Base-by-base conservation (phyloP, 2,329 filamentous ascomycete species). In the Lasiodiplodia gonubiensis region DNA sequence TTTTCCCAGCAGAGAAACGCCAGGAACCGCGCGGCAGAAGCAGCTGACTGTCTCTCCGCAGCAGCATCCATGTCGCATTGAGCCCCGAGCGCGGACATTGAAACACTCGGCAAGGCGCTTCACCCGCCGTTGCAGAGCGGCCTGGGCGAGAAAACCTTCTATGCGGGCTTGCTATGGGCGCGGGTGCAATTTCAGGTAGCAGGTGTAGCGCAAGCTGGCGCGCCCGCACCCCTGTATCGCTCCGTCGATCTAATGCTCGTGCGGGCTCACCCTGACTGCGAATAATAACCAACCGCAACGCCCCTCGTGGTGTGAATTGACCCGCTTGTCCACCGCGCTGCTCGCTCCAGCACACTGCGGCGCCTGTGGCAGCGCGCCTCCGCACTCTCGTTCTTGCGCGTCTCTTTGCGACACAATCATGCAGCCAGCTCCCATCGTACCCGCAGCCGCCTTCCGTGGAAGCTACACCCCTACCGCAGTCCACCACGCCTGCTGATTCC, bases 281-380 rank as follows among this genome's bases (percentile, higher is more conserved):
- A 64, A 64, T 53, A 53, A 53, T 53, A 63, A n/a, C 23, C 39
- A 48, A 61, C 37, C 37, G 27, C 46, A 51, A 49, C 46, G 42
- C 46, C 59, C 59, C 59, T 51, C 46, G 42, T 21, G 25, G 52
- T 23, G 48, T 52, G 64, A 46, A 57, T 66, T 57, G 51, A 39
- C 63, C 63, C 49, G 37, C 23, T 27, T 64, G 61, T 46, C 61
- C 49, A 54, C 61, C 33, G 51, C 48, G 33, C 49, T 42, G 60
- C 46, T 53, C 30, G n/a, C 30, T 18, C 53, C 33, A 55, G 60
- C 59, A 21, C 33, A 18, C 46, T 53, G 60, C 46, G 25, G 49
- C 46, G 53, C 59, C 46, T 23, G 59, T 63, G 27, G 59, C 59
- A 63, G 59, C 59, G 57, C 42, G 59, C n/a, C 59, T 57, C 53